Percentiles rank a stretch among this genome's conserved stretches.
Evolutionary conservation across 1,284 basidiomycete genomes (phyloP).

Genomic region (Mycena citricolor): DNA sequence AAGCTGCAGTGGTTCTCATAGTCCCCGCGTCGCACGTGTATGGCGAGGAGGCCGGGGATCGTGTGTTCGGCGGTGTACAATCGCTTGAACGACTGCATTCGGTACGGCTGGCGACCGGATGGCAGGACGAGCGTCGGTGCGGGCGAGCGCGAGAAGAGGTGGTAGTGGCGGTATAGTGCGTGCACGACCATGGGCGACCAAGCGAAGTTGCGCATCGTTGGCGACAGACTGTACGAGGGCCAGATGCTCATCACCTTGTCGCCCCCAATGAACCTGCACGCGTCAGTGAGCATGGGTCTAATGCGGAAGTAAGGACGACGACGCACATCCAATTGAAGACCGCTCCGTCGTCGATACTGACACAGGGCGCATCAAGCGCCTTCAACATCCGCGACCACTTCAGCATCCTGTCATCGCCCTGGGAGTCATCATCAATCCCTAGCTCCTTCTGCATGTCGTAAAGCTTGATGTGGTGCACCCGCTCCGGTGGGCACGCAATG

Average conservation of each 20-base stretch:
- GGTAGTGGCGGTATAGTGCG: conserved; percentile 3
- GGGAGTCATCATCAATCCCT: conserved; percentile 28
- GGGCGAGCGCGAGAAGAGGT: neutral
- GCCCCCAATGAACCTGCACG: conserved; percentile 2
- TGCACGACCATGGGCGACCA: conserved; percentile 13
- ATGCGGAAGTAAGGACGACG: neutral
- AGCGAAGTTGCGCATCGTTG: conserved; percentile 8
- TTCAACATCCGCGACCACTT: conserved; percentile 5
- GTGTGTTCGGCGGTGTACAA: conserved; percentile 12
- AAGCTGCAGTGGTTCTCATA: conserved; percentile 58
- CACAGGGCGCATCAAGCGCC: neutral
- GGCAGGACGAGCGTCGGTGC: conserved; percentile 4
- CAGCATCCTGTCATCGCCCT: conserved; percentile 35
- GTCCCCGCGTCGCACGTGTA: conserved; percentile 70
- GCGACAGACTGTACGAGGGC: conserved; percentile 9
- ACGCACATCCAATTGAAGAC: conserved; percentile 10
- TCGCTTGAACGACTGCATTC: conserved; percentile 30
- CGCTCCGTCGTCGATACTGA: conserved; percentile 5
- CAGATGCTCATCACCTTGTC: conserved; percentile 5
- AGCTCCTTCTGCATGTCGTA: conserved; percentile 20
- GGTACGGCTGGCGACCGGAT: conserved; percentile 43
- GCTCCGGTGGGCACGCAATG: conserved; percentile 31
- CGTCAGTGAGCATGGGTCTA: neutral
- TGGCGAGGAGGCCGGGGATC: conserved; percentile 40
- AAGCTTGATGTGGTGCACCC: conserved; percentile 1